Conservation (phyloP, 352 stramenopile species). For the Pythium dissotocum region DNA sequence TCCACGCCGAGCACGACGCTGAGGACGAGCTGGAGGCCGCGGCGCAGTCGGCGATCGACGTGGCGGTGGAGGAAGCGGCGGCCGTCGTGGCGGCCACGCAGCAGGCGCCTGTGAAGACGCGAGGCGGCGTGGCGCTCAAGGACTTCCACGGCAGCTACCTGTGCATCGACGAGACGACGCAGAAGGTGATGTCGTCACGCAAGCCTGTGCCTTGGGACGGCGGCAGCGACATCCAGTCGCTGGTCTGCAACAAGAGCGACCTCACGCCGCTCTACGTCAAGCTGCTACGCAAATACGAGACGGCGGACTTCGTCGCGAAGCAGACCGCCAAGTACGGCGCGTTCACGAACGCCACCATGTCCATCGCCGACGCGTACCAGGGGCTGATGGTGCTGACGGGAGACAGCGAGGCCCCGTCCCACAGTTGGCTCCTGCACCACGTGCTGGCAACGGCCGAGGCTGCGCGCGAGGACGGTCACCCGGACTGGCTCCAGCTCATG, state of each 20-base stretch:
- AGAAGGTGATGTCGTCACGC: conserved; percentile 42
- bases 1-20: conserved; percentile 27
- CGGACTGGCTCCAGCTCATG: conserved; percentile 79
- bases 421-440: conserved; percentile 70
- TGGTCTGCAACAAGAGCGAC: conserved; percentile 73
- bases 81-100: neutral
- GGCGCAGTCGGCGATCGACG: conserved; percentile 9
- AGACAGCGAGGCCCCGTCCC: conserved; percentile 35
- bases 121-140: conserved; percentile 54
- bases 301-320: conserved; percentile 42
- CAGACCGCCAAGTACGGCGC: conserved; percentile 48
- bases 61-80: conserved; percentile 3
- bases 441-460: conserved; percentile 67
- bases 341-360: conserved; percentile 57
- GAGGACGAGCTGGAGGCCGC: neutral
- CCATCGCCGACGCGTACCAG: conserved; percentile 59
- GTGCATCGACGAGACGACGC: conserved; percentile 52
- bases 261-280: conserved; percentile 54
- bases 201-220: conserved; percentile 72
- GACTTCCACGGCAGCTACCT: conserved; percentile 83
- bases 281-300: conserved; percentile 82
- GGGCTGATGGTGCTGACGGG: conserved; percentile 63
- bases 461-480: conserved; percentile 65
- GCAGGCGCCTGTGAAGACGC: neutral
- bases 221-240: conserved; percentile 57